These are phyloP conservation scores for Pseudonitzschia multistriata DNA, from an alignment of 108 stramenopile species.

Conservation along the genomic window DNA sequence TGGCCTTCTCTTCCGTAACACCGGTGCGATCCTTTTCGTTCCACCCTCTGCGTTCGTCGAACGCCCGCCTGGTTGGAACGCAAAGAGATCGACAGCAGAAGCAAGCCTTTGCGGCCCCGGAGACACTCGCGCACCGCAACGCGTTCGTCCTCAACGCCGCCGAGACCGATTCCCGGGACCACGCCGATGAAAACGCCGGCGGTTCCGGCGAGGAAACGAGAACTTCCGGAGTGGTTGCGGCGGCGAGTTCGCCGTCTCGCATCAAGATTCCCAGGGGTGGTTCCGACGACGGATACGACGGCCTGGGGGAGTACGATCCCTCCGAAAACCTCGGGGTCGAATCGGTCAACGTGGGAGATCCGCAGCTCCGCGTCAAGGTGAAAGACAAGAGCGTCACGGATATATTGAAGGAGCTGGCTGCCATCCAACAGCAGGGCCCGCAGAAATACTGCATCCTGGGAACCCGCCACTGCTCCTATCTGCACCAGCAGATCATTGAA, in stretches of 20 bases:
- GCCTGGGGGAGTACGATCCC: constrained; percentile 47
- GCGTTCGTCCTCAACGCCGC: background rate
- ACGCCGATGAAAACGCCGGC: background rate
- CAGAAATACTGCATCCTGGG: constrained; percentile 93
- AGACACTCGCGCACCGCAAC: too few relatives aligned
- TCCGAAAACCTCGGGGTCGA: constrained; percentile 24
- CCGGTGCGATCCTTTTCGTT: background rate
- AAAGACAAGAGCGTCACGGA: constrained; percentile 73
- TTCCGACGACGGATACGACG: constrained; percentile 23
- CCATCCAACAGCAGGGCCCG: constrained; percentile 88
- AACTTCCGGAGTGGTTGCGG: background rate
- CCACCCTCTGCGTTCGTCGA: background rate
- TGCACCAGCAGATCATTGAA: constrained; percentile 95
- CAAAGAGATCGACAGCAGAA: too few relatives aligned
- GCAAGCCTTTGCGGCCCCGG: too few relatives aligned
- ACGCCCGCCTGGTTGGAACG: background rate
- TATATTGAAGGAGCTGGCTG: constrained; percentile 87
- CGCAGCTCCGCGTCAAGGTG: constrained; percentile 51
- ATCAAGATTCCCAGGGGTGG: background rate
- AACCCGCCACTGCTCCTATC: constrained; percentile 90
- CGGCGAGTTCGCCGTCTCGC: background rate
- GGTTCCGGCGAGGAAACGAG: background rate
- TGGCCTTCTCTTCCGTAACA: background rate
- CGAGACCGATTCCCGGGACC: background rate
- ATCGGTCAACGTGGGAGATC: constrained; percentile 51